Evolutionary conservation across 2,329 filamentous ascomycete genomes (phyloP), one percentile per base, ranked within the genome.

Genomic region (Fusarium begoniae): DNA sequence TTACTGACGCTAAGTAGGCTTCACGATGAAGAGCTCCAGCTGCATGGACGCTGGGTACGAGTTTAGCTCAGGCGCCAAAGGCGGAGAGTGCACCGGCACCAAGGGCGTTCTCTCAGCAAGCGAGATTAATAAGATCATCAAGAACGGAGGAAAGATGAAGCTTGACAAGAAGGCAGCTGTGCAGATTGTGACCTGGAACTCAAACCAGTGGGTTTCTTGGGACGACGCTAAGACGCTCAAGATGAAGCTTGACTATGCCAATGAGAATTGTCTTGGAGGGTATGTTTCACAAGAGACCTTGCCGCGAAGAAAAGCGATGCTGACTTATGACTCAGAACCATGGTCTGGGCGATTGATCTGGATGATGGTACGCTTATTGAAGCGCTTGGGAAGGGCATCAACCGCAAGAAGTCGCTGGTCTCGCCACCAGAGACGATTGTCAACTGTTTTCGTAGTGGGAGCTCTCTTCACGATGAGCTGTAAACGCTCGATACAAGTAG

Each of bases 101-200:
- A 38, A 61, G 1, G 58, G 58, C 0, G 47, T 61, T 20, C 20
- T 61, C 0, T 61, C 58, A 1, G 59, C 59, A 0, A 26, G 30
- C 2, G 48, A 62, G 17, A 62, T 62, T 1, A 62, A n/a, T 0
- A 55, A 22, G 8, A 45, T 56, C 20, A 56, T 62, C 8, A 62
- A 62, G 3, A 24, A 56, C 0, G 59, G 48, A 10, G 59, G 15
- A 3, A 56, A 62, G 20, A 37, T 62, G 12, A 62, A 28, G 15
- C 30, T 62, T 0, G 59, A 62, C 0, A 1, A 56, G 3, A 24
- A 55, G 1, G 48, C 59, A 0, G 59, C 28, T 0, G 48, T 62
- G 0, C 30, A 62, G 24, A 62, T 62, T 0, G 59, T 62, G 0
- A 62, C 48, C 0, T 62, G 59, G 58, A 40, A 62, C 1, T 38